These are phyloP conservation scores for Amanita thiersii DNA, from an alignment of 768 basidiomycete species.

Conservation along the genomic window DNA sequence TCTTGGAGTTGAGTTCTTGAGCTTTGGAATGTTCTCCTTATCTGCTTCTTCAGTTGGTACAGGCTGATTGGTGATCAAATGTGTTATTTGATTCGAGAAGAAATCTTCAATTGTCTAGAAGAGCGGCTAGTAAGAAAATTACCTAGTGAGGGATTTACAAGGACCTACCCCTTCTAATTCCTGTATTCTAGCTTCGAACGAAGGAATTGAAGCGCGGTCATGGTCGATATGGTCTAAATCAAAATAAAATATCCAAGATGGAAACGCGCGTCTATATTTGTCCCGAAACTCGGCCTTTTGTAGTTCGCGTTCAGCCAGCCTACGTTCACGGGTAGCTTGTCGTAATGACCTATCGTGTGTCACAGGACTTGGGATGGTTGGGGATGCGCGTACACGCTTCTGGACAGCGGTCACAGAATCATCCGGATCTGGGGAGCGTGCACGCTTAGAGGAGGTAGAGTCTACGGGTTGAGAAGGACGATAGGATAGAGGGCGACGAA, in stretches of 20 bases:
- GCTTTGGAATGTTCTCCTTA: slow-evolving; percentile 58
- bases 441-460: slow-evolving; percentile 30
- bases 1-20: slow-evolving; percentile 17
- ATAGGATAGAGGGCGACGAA: slow-evolving; percentile 40
- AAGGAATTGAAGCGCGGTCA: slow-evolving; percentile 24
- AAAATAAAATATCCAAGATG: slow-evolving; percentile 78
- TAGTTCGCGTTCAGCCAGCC: slow-evolving; percentile 41
- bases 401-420: slow-evolving; percentile 19
- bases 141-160: slow-evolving; percentile 4
- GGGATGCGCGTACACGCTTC: slow-evolving; percentile 38
- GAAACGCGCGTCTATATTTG: slow-evolving; percentile 85
- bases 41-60: slow-evolving; percentile 30
- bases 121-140: not conserved
- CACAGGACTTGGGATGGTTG: slow-evolving; percentile 12
- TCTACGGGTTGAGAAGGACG: slow-evolving; percentile 24
- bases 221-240: slow-evolving; percentile 50
- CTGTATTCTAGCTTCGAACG: slow-evolving; percentile 46
- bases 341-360: slow-evolving; percentile 23
- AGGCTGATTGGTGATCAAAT: slow-evolving; percentile 69
- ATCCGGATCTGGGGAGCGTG: slow-evolving; percentile 41
- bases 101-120: slow-evolving; percentile 76
- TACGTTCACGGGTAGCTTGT: slow-evolving; percentile 31
- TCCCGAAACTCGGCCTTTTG: slow-evolving; percentile 65
- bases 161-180: slow-evolving; percentile 72
- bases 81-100: slow-evolving; percentile 81